These are phyloP conservation scores for Cladosporium velox DNA, from an alignment of 2,329 filamentous ascomycete species.

Conservation along the genomic window DNA sequence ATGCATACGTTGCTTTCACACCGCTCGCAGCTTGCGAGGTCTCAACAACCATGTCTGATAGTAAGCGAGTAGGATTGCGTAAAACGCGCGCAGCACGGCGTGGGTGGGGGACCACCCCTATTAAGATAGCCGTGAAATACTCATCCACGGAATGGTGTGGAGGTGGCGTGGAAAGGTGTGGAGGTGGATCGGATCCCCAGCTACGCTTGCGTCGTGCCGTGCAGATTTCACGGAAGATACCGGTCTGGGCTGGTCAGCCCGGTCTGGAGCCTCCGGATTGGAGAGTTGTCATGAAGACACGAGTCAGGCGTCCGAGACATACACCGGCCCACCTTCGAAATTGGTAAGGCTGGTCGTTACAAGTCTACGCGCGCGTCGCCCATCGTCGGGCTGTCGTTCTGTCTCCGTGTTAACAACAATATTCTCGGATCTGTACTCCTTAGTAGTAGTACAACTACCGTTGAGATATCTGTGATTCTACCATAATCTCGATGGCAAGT, in stretches of 20 bases:
- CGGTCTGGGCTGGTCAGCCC: not conserved
- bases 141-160: not conserved
- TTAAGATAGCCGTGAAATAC: not conserved
- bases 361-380: not conserved
- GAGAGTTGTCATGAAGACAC: not conserved
- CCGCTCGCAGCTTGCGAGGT: not conserved
- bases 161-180: not conserved
- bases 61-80: not conserved
- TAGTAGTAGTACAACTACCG: no score
- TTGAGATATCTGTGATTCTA: no score
- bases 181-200: not conserved
- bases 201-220: not conserved
- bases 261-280: constrained; percentile 3
- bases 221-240: not conserved
- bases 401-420: no score
- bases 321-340: no score
- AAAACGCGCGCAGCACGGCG: not conserved
- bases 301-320: not conserved
- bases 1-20: constrained; percentile 23
- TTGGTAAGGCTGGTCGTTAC: not conserved
- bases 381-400: no score
- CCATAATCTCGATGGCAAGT: no score
- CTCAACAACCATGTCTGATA: not conserved
- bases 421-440: no score
- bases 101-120: not conserved